Percentiles rank a stretch among this genome's conserved stretches.
These are phyloP conservation scores for Cetradonia linearis DNA, from an alignment of 495 filamentous ascomycete genomes.

Conservation along the genomic window DNA sequence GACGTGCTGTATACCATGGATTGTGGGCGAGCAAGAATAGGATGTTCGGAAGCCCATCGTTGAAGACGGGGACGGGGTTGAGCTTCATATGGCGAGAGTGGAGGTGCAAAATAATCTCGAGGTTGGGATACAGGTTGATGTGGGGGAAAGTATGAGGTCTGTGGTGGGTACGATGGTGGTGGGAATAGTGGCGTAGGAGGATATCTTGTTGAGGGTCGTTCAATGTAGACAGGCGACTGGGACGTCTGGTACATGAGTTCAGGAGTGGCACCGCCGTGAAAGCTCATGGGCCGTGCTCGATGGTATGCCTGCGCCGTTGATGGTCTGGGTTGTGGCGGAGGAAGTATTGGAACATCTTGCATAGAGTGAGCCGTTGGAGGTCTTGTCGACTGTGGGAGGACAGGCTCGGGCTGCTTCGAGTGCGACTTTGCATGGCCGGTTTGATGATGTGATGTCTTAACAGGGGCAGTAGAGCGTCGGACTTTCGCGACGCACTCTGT, in stretches of 20 bases:
- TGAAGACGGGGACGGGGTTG: constrained; percentile 23
- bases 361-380: constrained; percentile 3
- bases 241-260: constrained; percentile 10
- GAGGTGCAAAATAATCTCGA: constrained; percentile 11
- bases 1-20: constrained; percentile 17
- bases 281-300: constrained; percentile 34
- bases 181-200: constrained; percentile 13
- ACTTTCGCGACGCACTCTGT: constrained; percentile 14
- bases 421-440: constrained; percentile 7
- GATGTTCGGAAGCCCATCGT: constrained; percentile 19
- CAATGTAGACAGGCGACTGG: constrained; percentile 8
- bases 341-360: constrained; percentile 11
- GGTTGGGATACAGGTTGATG: constrained; percentile 17
- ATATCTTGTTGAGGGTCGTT: constrained; percentile 15
- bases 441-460: not conserved
- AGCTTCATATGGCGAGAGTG: constrained; percentile 24
- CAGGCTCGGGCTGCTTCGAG: constrained; percentile 4
- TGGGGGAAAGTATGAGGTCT: constrained; percentile 27
- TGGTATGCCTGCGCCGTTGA: constrained; percentile 15
- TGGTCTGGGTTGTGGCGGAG: constrained; percentile 16
- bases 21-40: constrained; percentile 13
- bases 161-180: constrained; percentile 22
- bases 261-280: constrained; percentile 32
- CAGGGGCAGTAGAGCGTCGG: not conserved
- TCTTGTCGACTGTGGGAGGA: constrained; percentile 8